Percentiles rank a stretch among this genome's conserved stretches.
phyloP scores from a whole-genome alignment of 441 rosid genomes.

The Jatropha multifida region DNA sequence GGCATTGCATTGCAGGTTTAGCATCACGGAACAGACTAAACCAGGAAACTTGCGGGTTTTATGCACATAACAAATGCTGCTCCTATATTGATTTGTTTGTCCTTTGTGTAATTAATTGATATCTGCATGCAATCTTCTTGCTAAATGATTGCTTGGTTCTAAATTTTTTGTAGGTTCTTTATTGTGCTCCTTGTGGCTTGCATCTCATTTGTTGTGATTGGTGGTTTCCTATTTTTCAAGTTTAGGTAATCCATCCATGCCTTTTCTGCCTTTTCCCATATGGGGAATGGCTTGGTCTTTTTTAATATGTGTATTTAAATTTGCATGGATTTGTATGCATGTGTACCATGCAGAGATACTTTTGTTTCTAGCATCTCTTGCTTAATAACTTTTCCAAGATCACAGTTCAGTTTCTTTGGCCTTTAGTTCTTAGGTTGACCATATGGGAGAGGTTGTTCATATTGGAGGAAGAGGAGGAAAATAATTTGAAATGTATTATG shows the following conservation, averaged over 20 bases:
- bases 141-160: conserved; percentile 19
- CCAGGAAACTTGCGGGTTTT: conserved; percentile 6
- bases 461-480: not conserved
- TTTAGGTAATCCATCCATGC: conserved; percentile 50
- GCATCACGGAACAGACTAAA: not conserved
- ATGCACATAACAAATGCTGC: not conserved
- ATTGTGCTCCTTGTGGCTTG: conserved; percentile 76
- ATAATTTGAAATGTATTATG: not conserved
- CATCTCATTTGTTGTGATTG: conserved; percentile 79
- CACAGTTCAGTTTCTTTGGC: conserved; percentile 1
- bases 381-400: not conserved
- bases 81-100: not conserved
- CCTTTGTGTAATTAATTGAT: conserved; percentile 12
- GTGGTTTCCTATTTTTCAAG: conserved; percentile 80
- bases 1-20: not conserved
- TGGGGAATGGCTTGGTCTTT: not conserved
- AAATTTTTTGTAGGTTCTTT: conserved; percentile 60
- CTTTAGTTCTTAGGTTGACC: not conserved
- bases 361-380: conserved; percentile 1
- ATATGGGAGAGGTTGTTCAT: not conserved
- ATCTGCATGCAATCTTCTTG: conserved; percentile 16
- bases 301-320: not conserved
- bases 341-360: not conserved
- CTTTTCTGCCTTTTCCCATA: not conserved
- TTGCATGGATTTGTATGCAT: not conserved